A percentile compares a stretch with the other conserved stretches of the same genome.
These are phyloP conservation scores for Polytrichum commune DNA, from an alignment of 225 moss, liverwort and hornwort genomes.

Conservation along the genomic window DNA sequence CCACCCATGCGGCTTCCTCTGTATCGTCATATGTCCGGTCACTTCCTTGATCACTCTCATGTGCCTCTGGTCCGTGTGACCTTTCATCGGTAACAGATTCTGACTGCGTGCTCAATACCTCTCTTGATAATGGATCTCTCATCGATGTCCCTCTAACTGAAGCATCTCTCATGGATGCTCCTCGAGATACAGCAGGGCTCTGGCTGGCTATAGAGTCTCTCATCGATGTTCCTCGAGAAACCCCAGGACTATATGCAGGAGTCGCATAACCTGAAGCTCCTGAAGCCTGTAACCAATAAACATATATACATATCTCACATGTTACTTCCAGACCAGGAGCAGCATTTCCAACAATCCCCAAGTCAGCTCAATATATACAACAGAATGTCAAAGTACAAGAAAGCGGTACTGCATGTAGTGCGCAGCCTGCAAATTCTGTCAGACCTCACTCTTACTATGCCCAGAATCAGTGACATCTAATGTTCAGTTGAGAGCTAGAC, in stretches of 20 bases:
- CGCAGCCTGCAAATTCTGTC: too few species aligned
- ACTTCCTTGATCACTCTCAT: conserved; percentile 12
- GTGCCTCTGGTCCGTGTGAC: conserved; percentile 5
- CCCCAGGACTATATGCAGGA: conserved; percentile 19
- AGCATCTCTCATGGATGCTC: conserved; percentile 9
- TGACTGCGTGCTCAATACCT: conserved; percentile 4
- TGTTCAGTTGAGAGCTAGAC: too few species aligned
- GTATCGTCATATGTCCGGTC: conserved; percentile 4
- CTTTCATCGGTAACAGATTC: conserved; percentile 6
- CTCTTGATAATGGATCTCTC: conserved; percentile 7
- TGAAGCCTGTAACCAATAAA: conserved; percentile 3
- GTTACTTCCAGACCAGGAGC: too few species aligned
- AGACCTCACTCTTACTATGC: too few species aligned
- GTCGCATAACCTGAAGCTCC: conserved; percentile 17
- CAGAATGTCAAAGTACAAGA: too few species aligned
- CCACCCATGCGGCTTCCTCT: conserved; percentile 18
- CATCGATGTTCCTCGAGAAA: conserved; percentile 10
- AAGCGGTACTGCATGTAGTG: too few species aligned
- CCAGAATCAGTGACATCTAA: too few species aligned
- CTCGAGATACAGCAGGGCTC: conserved; percentile 4
- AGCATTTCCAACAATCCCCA: too few species aligned
- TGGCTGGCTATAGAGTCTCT: conserved; percentile 4
- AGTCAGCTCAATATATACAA: too few species aligned
- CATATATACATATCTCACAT: too few species aligned
- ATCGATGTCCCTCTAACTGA: conserved; percentile 2